Evolutionary conservation across 257 asterid species (phyloP).

Genomic region (Galeopsis tetrahit): DNA sequence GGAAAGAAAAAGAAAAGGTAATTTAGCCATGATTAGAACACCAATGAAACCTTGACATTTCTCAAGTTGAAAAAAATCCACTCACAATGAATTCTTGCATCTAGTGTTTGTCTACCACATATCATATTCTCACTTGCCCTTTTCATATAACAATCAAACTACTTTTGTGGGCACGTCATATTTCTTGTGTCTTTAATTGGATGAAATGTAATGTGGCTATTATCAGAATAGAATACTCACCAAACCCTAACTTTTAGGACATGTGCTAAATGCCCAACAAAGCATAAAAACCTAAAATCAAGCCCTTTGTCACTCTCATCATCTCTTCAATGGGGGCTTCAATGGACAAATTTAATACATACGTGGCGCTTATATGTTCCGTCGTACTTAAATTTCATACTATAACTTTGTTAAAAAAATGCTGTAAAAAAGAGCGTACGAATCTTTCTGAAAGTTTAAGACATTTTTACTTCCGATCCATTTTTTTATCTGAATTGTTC

Average conservation of each 20-base stretch:
- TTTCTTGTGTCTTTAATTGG: slow-evolving; percentile 37
- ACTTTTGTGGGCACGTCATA: slow-evolving; percentile 34
- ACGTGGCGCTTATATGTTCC: background rate
- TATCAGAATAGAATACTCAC: slow-evolving; percentile 37
- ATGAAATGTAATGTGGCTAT: slow-evolving; percentile 37
- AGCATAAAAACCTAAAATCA: slow-evolving; percentile 35
- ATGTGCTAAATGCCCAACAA: slow-evolving; percentile 48
- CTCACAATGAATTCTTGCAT: slow-evolving; percentile 31
- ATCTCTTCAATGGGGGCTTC: slow-evolving; percentile 1
- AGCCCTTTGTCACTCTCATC: slow-evolving; percentile 53
- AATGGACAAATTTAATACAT: background rate
- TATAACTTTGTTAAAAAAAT: no score
- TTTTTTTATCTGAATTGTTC: background rate
- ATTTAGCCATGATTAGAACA: slow-evolving; percentile 17
- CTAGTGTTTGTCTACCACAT: slow-evolving; percentile 48
- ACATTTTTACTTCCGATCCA: background rate
- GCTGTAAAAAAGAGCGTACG: background rate
- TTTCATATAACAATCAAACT: slow-evolving; percentile 41
- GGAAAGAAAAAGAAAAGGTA: slow-evolving; percentile 14
- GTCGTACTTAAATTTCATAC: background rate
- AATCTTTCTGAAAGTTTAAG: background rate
- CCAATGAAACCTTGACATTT: slow-evolving; percentile 53
- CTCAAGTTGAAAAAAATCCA: slow-evolving; percentile 32
- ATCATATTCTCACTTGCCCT: slow-evolving; percentile 43
- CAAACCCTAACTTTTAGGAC: slow-evolving; percentile 40